Evolutionary conservation across 2,329 filamentous ascomycete species (phyloP), one percentile per base, ranked within the genome.

Genomic region (Botrytis elliptica): DNA sequence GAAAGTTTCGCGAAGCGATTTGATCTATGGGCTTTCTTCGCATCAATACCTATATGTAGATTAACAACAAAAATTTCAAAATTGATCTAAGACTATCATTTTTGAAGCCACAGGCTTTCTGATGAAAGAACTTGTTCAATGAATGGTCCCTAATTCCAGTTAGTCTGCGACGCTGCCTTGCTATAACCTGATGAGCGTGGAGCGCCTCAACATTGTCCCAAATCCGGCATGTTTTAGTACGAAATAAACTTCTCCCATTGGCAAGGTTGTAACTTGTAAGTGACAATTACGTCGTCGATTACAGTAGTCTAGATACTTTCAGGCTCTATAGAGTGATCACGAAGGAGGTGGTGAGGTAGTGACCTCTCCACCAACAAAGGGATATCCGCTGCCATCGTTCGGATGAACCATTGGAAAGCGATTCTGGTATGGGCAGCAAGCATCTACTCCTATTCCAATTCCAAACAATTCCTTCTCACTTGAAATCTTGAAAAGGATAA

Each of bases 1-100:
- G 49, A 52, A 57, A 57, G 66, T 52, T 57, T 69, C 25, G 49
- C 52, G 66, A 57, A 66, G 29, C 65, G 46, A 64, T 64, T 33
- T 40, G 20, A 22, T 20, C 20, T 44, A 36, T 57, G 9, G 18
- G 36, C 20, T 69, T 18, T 69, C 36, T 33, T 55, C 29, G 66
- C 46, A 42, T 44, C 62, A 42, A 42, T 18, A 33, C 29, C 29
- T 29, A 29, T 29, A 29, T 3, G 33, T 33, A 57, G 14, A 12
- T 44, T 38, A 42, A 42, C 38, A 29, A 40, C 38, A 29, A 5
- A 42, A 29, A 29, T 3, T 9, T 20, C 6, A 20, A 29, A 57
- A 4, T 40, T 22, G 18, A 33, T 25, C 10, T 57, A 57, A 38
- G 29, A 18, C 16, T 25, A 16, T 57, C 20, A 16, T 10, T 40